Conservation (phyloP, 2,329 filamentous ascomycete species). For the Ilyonectria robusta region DNA sequence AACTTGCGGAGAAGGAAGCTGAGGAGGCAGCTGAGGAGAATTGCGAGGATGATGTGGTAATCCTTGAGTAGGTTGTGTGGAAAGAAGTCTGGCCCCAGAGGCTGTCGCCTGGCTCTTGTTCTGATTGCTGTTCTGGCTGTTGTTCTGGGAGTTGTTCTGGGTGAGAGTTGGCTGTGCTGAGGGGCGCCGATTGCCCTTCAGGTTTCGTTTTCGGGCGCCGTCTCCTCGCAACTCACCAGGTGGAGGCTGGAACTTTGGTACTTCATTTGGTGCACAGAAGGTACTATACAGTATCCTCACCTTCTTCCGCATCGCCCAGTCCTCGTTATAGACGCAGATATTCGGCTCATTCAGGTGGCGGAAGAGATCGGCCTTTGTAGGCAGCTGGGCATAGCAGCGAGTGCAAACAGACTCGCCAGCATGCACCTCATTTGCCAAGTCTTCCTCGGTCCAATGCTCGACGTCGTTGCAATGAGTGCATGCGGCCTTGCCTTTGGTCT, state of each 20-base stretch:
- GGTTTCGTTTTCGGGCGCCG: slow-evolving; percentile 16
- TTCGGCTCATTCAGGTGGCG: slow-evolving; percentile 31
- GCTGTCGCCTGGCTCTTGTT: background rate
- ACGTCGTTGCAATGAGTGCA: slow-evolving; percentile 34
- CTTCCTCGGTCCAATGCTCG: slow-evolving; percentile 30
- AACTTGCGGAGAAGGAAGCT: no score
- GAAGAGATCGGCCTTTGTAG: slow-evolving; percentile 33
- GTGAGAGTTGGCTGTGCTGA: background rate
- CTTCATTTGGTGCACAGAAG: slow-evolving; percentile 8
- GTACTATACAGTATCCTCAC: slow-evolving; percentile 30
- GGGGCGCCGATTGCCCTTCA: background rate
- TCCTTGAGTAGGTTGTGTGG: background rate
- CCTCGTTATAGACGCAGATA: slow-evolving; percentile 27
- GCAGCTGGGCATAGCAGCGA: slow-evolving; percentile 38
- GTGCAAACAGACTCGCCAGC: slow-evolving; percentile 36
- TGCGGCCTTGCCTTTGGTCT: slow-evolving; percentile 34
- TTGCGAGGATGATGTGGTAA: no score
- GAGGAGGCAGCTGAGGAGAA: no score
- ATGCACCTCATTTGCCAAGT: slow-evolving; percentile 29
- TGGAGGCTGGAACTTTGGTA: slow-evolving; percentile 18
- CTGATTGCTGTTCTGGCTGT: no score
- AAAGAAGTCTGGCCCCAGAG: background rate
- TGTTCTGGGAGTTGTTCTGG: background rate
- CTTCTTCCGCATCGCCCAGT: slow-evolving; percentile 26
- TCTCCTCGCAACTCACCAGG: slow-evolving; percentile 3